phyloP scores from a whole-genome alignment of 805 yeast species.

The Lipomyces mesembrius region DNA sequence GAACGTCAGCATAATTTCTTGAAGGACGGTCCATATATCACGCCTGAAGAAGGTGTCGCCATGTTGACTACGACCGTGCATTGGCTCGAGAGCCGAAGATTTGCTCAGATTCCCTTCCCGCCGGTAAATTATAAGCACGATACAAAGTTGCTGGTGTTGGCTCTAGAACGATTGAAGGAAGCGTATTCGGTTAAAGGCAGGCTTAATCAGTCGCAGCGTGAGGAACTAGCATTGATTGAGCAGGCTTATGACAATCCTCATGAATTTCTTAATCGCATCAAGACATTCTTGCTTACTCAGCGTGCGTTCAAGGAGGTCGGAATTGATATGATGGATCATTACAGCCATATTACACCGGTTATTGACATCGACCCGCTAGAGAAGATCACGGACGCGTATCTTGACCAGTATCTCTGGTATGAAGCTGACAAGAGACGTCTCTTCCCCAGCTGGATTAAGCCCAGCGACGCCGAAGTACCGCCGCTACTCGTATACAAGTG shows the following conservation, averaged over 20 bases:
- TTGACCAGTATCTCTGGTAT: slow-evolving; percentile 95
- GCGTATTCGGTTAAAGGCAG: slow-evolving; percentile 74
- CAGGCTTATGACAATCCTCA: slow-evolving; percentile 98
- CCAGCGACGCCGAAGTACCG: slow-evolving; percentile 91
- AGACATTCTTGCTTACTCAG: slow-evolving; percentile 80
- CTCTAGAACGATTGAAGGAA: slow-evolving; percentile 86
- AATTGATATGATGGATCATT: slow-evolving; percentile 88
- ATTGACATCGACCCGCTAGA: slow-evolving; percentile 89
- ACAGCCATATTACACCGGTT: slow-evolving; percentile 81
- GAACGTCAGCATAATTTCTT: slow-evolving; percentile 80
- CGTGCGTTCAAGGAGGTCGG: slow-evolving; percentile 89
- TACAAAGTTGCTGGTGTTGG: slow-evolving; percentile 84
- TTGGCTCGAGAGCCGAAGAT: slow-evolving; percentile 85
- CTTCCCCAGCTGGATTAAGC: slow-evolving; percentile 96
- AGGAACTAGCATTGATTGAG: slow-evolving; percentile 89
- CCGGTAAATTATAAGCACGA: slow-evolving; percentile 91
- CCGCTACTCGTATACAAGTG: slow-evolving; percentile 90
- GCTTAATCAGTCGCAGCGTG: slow-evolving; percentile 83
- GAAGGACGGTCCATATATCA: slow-evolving; percentile 82
- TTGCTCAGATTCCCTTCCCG: slow-evolving; percentile 90
- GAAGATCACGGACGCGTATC: slow-evolving; percentile 92
- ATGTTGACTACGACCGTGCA: slow-evolving; percentile 85
- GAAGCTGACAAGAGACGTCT: slow-evolving; percentile 85
- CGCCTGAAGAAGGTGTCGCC: slow-evolving; percentile 86
- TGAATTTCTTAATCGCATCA: slow-evolving; percentile 83